phyloP scores from a whole-genome alignment of 352 stramenopile genomes.

The Globisporangium splendens region DNA sequence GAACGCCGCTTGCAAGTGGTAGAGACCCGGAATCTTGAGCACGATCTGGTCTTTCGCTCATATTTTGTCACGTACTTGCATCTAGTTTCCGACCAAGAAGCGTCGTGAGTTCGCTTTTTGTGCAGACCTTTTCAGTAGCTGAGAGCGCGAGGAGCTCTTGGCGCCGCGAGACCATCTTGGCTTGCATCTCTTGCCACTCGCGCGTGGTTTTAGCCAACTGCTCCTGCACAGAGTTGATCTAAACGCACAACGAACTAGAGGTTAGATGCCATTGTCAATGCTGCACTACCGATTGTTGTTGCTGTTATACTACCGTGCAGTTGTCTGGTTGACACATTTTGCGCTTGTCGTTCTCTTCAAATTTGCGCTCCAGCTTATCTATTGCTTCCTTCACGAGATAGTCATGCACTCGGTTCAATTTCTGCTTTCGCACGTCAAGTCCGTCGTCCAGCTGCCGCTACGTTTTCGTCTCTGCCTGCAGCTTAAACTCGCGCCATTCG shows the following conservation, averaged over 20 bases:
- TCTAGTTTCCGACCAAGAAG: constrained; percentile 42
- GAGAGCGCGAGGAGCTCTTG: constrained; percentile 18
- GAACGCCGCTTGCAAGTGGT: constrained; percentile 67
- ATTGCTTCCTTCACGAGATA: neutral
- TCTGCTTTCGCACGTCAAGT: neutral
- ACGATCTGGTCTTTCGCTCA: constrained; percentile 52
- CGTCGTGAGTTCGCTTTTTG: constrained; percentile 24
- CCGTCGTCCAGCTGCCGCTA: neutral
- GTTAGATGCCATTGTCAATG: neutral
- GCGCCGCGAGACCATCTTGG: constrained; percentile 5
- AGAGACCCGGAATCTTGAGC: constrained; percentile 55
- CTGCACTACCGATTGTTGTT: no score
- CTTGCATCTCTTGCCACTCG: neutral
- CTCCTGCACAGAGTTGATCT: neutral
- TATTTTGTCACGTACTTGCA: constrained; percentile 27
- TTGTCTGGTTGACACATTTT: no score
- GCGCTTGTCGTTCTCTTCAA: neutral
- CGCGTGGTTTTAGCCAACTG: neutral
- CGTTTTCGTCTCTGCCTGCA: neutral
- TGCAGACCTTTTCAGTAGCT: constrained; percentile 22
- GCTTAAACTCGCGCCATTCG: neutral
- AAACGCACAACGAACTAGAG: neutral
- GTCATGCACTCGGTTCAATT: neutral
- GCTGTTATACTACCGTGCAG: no score
- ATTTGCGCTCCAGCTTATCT: neutral